Evolutionary conservation across 2,329 filamentous ascomycete genomes (phyloP).

Genomic region (Cytospora piceae): DNA sequence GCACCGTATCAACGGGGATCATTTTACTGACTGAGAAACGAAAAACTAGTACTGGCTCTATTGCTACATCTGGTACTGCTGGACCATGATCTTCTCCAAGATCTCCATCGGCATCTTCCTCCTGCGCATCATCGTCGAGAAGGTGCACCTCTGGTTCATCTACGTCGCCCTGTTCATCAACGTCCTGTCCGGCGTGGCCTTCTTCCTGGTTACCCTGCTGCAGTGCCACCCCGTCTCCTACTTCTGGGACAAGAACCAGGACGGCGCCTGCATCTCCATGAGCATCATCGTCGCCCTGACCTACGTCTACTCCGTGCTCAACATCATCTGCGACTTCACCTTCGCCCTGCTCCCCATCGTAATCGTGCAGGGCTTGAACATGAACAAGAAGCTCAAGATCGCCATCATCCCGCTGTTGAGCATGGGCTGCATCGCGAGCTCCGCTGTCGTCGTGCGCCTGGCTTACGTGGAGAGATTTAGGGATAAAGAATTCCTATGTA

Average conservation of each 20-base stretch:
- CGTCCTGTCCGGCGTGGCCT: slow-evolving; percentile 43
- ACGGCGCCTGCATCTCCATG: slow-evolving; percentile 44
- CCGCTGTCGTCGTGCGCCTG: slow-evolving; percentile 48
- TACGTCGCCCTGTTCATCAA: slow-evolving; percentile 42
- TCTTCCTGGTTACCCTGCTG: slow-evolving; percentile 48
- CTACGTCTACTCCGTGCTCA: slow-evolving; percentile 55
- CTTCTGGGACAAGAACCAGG: slow-evolving; percentile 45
- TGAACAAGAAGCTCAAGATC: slow-evolving; percentile 55
- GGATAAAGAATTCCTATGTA: slow-evolving; percentile 50
- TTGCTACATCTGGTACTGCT: slow-evolving; percentile 33
- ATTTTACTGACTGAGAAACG: no score
- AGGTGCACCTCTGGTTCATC: slow-evolving; percentile 41
- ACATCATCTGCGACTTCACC: slow-evolving; percentile 54
- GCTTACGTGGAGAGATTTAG: slow-evolving; percentile 44
- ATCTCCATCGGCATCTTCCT: slow-evolving; percentile 49
- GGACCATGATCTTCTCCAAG: slow-evolving; percentile 40
- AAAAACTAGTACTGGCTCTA: slow-evolving; percentile 32
- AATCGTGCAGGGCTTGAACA: slow-evolving; percentile 59
- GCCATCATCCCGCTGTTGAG: slow-evolving; percentile 57
- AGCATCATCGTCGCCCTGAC: slow-evolving; percentile 55
- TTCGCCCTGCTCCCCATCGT: slow-evolving; percentile 57
- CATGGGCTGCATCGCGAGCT: slow-evolving; percentile 58
- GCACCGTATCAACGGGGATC: no score
- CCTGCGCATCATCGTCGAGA: slow-evolving; percentile 44
- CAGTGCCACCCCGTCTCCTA: slow-evolving; percentile 46